phyloP scores from a whole-genome alignment of 2,329 filamentous ascomycete species.

The Colletotrichum navitas region DNA sequence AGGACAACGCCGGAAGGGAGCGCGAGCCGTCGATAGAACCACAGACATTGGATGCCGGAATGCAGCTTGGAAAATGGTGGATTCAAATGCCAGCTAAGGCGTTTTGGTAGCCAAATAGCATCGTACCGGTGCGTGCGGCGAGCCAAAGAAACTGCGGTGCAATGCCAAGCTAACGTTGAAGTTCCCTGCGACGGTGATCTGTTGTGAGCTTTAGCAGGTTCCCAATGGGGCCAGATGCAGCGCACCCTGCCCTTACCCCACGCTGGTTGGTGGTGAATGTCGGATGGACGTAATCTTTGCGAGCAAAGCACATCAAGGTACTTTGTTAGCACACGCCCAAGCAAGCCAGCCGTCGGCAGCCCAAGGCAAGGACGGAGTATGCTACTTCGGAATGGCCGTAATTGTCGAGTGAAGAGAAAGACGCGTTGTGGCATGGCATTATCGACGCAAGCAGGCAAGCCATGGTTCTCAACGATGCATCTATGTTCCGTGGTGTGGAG shows the following conservation, averaged over 20 bases:
- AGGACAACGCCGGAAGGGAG: not conserved
- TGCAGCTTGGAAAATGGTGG: slow-evolving; percentile 30
- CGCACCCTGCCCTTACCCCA: slow-evolving; percentile 23
- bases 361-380: slow-evolving; percentile 2
- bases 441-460: not conserved
- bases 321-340: slow-evolving; percentile 26
- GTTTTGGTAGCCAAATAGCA: slow-evolving; percentile 21
- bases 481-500: not conserved
- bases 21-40: slow-evolving; percentile 12
- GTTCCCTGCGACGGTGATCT: slow-evolving; percentile 35
- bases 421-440: not conserved
- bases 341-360: slow-evolving; percentile 13
- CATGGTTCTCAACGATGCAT: not conserved
- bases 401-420: slow-evolving; percentile 12
- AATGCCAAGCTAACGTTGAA: slow-evolving; percentile 32
- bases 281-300: slow-evolving; percentile 22
- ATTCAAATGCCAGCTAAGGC: slow-evolving; percentile 37
- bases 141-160: slow-evolving; percentile 22
- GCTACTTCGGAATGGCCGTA: not conserved
- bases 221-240: slow-evolving; percentile 40
- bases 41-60: slow-evolving; percentile 37
- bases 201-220: slow-evolving; percentile 34
- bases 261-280: slow-evolving; percentile 30
- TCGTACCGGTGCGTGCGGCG: slow-evolving; percentile 30
- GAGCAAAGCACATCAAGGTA: slow-evolving; percentile 31